Base-by-base conservation (phyloP, 257 asterid genomes). In the Solanum pennellii region DNA sequence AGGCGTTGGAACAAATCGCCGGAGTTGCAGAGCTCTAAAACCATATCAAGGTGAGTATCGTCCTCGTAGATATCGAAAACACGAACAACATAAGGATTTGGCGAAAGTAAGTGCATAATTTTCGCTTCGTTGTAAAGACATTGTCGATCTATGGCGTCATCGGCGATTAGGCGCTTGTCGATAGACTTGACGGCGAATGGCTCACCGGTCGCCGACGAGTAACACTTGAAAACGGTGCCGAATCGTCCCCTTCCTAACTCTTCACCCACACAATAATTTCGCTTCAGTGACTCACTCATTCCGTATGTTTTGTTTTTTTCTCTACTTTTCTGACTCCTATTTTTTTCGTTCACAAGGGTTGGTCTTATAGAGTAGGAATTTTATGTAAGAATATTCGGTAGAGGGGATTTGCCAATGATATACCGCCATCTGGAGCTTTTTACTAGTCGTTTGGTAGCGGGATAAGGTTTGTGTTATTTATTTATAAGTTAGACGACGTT, bases 211-310 rank as follows among this genome's bases (percentile, higher is more conserved):
- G 10, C 86, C 88, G 88, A 44, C 80, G 95, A 91, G 88, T 89
- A 68, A 86, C 98, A 93, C 93, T 89, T 92, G 88, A 83, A 94
- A 23, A 95, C 95, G 89, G 90, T 92, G 91, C 98, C 97, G 96
- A 88, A 94, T 44, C 90, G 89, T 87, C 98, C 98, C 88, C 94
- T 89, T 16, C 98, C 98, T 4, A 95, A 88, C 89, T 95, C 96
- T 86, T 92, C 95, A 10, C 92, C 75, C 12, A 94, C 91, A 60
- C 87, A 88, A 86, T 95, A 95, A 68, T 93, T 93, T 77, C 93
- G 88, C 77, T 90, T 91, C 31, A 94, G 89, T 82, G 89, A 93
- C 74, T 88, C 92, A 80, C 91, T 94, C 98, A 95, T 95, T 29
- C 80, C 85, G 88, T 41, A 69, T 72, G 41, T 5, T 47, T 59